Base-by-base conservation (phyloP, 192 early-diverging fungal genomes). In the Lobosporangium transversale region DNA sequence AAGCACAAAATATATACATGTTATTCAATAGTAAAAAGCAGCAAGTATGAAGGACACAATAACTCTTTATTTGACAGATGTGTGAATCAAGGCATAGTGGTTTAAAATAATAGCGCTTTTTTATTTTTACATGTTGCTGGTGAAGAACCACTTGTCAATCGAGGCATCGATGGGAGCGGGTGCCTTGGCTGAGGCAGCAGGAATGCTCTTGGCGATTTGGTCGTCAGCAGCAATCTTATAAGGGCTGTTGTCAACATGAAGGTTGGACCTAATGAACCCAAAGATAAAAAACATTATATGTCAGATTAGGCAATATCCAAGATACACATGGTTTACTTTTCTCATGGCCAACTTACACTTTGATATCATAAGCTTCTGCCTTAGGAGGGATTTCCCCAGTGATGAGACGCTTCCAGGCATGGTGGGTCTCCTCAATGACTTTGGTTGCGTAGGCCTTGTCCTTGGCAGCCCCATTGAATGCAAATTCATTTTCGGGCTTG, bases 401-500 rank as follows among this genome's bases (percentile, higher is more conserved):
- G 78, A 97, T 90, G 55, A 99, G 76, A 42, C 84, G 78, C 79
- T 89, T 86, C 97, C 97, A 99, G 51, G 97, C 94, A 53, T 95
- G 94, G 79, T 95, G 85, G 61, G 92, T 94, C 82, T 99, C 96
- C 70, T 88, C 81, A 79, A 99, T 84, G 47, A 99, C 86, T 60
- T 98, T 90, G 64, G 79, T 86, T 62, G 97, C 94, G 74, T 97
- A 99, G 47, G 87, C 54, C 73, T 84, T 89, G 83, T 92, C 88
- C 84, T 92, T 92, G 78, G 91, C 90, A 66, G 89, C 90, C 63
- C 92, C 93, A 63, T 86, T 86, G 85, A 99, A 99, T 44, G 97
- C 97, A 88, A 99, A 98, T 86, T 94, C 89, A 90, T 99, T 99
- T 86, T 97, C 96, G 64, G 95, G 96, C 90, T 98, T 98, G 78